These are phyloP conservation scores for Ulmus americana DNA, from an alignment of 331 rosid species.

Conservation along the genomic window DNA sequence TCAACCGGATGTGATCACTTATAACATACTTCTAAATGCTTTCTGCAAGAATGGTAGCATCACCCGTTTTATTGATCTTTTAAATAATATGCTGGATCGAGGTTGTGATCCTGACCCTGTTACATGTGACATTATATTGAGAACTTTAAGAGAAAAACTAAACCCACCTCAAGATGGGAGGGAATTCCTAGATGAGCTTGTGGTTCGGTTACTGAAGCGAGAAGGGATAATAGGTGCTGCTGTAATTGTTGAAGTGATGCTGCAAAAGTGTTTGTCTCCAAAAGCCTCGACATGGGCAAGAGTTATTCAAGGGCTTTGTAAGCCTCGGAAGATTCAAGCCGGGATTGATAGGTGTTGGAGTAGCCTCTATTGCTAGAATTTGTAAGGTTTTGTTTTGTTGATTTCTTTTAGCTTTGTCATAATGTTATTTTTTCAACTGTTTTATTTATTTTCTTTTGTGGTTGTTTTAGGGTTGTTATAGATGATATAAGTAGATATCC, in stretches of 20 bases:
- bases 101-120: constrained; percentile 70
- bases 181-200: constrained; percentile 75
- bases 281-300: constrained; percentile 68
- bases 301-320: constrained; percentile 53
- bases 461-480: too few relatives aligned
- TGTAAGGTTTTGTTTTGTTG: too few relatives aligned
- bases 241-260: constrained; percentile 57
- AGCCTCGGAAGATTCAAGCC: constrained; percentile 40
- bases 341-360: constrained; percentile 54
- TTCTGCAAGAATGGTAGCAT: constrained; percentile 52
- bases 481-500: too few relatives aligned
- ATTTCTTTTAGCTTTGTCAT: too few relatives aligned
- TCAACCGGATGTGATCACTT: constrained; percentile 72
- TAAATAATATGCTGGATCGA: constrained; percentile 57
- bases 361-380: constrained; percentile 37
- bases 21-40: constrained; percentile 62
- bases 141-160: constrained; percentile 50
- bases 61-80: constrained; percentile 56
- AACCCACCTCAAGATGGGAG: constrained; percentile 74
- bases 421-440: too few relatives aligned
- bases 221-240: constrained; percentile 51
- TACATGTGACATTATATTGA: constrained; percentile 68
- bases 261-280: constrained; percentile 51
- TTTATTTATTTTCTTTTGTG: too few relatives aligned
- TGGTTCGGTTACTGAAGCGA: constrained; percentile 52